phyloP scores from a whole-genome alignment of 1,139 yeast genomes.

The Yamadazyma triangularis region DNA sequence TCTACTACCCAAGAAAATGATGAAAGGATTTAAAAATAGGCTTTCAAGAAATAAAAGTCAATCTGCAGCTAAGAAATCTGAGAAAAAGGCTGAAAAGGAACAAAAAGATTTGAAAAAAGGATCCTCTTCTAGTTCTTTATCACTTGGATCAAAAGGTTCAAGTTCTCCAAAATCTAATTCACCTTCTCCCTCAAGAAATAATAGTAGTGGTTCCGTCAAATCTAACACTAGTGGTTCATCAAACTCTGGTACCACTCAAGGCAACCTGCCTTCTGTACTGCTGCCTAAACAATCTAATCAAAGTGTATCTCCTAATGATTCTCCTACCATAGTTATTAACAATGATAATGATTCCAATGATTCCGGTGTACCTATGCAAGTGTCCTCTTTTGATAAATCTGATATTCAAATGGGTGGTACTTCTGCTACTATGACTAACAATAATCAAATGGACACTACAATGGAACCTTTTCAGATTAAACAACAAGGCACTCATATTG shows the following conservation, averaged over 20 bases:
- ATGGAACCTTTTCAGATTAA: constrained; percentile 4
- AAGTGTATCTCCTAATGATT: constrained; percentile 7
- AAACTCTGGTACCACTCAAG: constrained; percentile 8
- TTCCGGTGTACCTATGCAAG: no score
- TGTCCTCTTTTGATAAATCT: not conserved
- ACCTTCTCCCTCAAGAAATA: constrained; percentile 29
- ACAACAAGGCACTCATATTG: constrained; percentile 8
- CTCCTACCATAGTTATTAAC: constrained; percentile 17
- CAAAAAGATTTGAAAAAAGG: constrained; percentile 11
- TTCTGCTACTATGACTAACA: not conserved
- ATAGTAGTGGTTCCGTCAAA: constrained; percentile 26
- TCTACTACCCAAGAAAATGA: constrained; percentile 26
- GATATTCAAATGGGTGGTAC: constrained; percentile 1
- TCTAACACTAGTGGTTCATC: constrained; percentile 16
- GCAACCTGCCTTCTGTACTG: constrained; percentile 9
- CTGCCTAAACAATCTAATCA: constrained; percentile 11
- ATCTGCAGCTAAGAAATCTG: constrained; percentile 31
- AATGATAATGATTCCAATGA: constrained; percentile 4
- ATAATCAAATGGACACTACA: constrained; percentile 1
- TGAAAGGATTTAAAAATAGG: constrained; percentile 49
- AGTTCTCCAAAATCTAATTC: constrained; percentile 24
- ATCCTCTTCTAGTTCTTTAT: constrained; percentile 7
- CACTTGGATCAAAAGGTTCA: constrained; percentile 5
- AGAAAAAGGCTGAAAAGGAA: constrained; percentile 21
- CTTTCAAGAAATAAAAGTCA: constrained; percentile 38